phyloP scores from a whole-genome alignment of 2,329 filamentous ascomycete genomes.

The Colletotrichum sp. region DNA sequence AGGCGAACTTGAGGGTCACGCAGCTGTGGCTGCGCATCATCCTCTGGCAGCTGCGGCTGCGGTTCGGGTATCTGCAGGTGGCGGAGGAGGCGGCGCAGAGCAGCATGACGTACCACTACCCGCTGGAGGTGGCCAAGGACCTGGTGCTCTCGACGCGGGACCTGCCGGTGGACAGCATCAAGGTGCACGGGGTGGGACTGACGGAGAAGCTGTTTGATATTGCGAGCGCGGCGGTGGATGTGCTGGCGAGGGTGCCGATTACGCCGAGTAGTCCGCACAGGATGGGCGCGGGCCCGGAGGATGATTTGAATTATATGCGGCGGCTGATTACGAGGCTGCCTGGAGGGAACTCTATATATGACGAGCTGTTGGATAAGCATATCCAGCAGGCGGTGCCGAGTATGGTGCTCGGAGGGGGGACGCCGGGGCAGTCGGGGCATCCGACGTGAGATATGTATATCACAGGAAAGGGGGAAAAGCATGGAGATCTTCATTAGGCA shows the following conservation, averaged over 20 bases:
- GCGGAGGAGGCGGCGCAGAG: constrained; percentile 32
- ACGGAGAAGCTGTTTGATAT: constrained; percentile 53
- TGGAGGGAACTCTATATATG: constrained; percentile 40
- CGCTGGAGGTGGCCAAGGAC: constrained; percentile 45
- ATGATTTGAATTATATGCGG: constrained; percentile 42
- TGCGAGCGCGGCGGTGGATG: constrained; percentile 48
- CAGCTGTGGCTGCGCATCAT: constrained; percentile 51
- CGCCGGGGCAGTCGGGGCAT: neutral
- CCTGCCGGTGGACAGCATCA: constrained; percentile 41
- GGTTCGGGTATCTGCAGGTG: constrained; percentile 41
- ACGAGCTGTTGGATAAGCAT: constrained; percentile 44
- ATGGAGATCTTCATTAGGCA: neutral
- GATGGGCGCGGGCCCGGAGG: constrained; percentile 34
- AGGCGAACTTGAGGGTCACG: constrained; percentile 48
- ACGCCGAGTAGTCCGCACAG: constrained; percentile 28
- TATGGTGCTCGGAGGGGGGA: constrained; percentile 11
- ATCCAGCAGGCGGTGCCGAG: constrained; percentile 38
- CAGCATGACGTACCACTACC: constrained; percentile 47
- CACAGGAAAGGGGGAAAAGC: neutral
- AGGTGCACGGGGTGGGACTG: constrained; percentile 48
- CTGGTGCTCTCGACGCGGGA: constrained; percentile 42
- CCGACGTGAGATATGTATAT: neutral
- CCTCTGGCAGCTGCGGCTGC: constrained; percentile 49
- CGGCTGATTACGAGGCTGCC: constrained; percentile 42
- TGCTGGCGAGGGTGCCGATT: constrained; percentile 45